Evolutionary conservation across 306 rosid genomes (phyloP).

Genomic region (Rosa persica): DNA sequence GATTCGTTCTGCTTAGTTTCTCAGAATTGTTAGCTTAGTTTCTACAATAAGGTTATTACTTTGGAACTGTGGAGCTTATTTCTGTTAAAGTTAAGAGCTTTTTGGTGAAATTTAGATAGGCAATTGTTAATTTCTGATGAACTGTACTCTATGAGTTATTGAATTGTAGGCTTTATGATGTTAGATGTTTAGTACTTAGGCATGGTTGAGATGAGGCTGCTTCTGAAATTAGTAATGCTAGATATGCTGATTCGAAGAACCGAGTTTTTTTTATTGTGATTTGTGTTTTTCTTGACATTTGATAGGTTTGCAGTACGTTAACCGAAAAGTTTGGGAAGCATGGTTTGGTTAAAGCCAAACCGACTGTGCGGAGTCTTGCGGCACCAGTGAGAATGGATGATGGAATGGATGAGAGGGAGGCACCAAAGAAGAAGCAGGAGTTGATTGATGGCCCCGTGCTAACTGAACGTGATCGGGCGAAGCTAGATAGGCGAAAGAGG

Average conservation of each 20-base stretch:
- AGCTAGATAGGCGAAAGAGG: slow-evolving; percentile 82
- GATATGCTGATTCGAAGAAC: neutral
- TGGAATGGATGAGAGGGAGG: slow-evolving; percentile 79
- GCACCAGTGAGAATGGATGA: slow-evolving; percentile 89
- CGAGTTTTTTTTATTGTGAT: neutral
- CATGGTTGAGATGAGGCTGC: too few relatives aligned
- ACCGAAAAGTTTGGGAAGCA: slow-evolving; percentile 87
- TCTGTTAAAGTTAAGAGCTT: neutral
- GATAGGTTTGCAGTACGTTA: slow-evolving; percentile 73
- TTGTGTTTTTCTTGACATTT: neutral
- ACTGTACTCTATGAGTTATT: neutral
- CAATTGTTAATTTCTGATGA: neutral
- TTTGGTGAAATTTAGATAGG: neutral
- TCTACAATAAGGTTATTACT: neutral
- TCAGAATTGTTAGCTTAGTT: neutral
- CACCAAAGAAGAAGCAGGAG: slow-evolving; percentile 78
- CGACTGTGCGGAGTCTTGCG: slow-evolving; percentile 81
- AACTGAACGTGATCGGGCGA: slow-evolving; percentile 75
- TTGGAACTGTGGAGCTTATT: neutral
- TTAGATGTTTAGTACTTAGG: neutral
- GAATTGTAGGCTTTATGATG: slow-evolving; percentile 1
- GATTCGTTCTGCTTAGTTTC: slow-evolving; percentile 8
- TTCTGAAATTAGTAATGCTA: too few relatives aligned
- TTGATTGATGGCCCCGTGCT: slow-evolving; percentile 77
- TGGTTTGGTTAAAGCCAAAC: slow-evolving; percentile 77